Evolutionary conservation across 345 rosid species (phyloP).

Genomic region (Aurinia saxatilis): DNA sequence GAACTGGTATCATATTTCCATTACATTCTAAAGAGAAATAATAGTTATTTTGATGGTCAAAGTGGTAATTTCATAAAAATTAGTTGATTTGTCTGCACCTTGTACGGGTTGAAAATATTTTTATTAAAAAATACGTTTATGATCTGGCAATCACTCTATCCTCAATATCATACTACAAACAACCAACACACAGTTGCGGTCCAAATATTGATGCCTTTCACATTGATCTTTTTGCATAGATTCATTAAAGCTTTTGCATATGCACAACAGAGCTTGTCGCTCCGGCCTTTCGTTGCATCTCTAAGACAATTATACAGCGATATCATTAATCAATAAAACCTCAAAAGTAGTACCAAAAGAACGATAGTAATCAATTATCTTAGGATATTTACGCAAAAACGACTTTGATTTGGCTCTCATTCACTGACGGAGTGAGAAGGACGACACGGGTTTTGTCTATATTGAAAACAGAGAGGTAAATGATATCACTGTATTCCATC

Average conservation of each 20-base stretch:
- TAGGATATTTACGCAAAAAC: constrained; percentile 22
- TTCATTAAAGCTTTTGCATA: constrained; percentile 68
- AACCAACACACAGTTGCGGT: too few relatives aligned
- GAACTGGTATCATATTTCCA: too few relatives aligned
- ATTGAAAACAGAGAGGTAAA: too few relatives aligned
- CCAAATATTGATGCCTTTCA: constrained; percentile 66
- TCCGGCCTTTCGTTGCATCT: constrained; percentile 32
- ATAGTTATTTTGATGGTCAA: too few relatives aligned
- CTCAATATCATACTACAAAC: too few relatives aligned
- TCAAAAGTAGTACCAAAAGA: neutral
- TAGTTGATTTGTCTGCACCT: too few relatives aligned
- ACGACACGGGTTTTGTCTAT: constrained; percentile 56
- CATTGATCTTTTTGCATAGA: constrained; percentile 54
- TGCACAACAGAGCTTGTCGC: constrained; percentile 47
- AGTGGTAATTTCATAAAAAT: too few relatives aligned
- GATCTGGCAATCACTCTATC: too few relatives aligned
- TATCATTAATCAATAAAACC: neutral
- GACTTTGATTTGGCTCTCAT: constrained; percentile 38
- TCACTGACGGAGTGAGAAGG: constrained; percentile 71
- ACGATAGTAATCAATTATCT: neutral
- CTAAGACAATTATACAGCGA: neutral
- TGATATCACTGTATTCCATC: too few relatives aligned
- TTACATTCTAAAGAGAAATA: too few relatives aligned
- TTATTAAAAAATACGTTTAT: too few relatives aligned
- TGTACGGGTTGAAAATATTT: too few relatives aligned